Percentiles rank a stretch among this genome's conserved stretches.
Evolutionary conservation across 257 asterid genomes (phyloP).

Genomic region (Ehretia macrophylla): DNA sequence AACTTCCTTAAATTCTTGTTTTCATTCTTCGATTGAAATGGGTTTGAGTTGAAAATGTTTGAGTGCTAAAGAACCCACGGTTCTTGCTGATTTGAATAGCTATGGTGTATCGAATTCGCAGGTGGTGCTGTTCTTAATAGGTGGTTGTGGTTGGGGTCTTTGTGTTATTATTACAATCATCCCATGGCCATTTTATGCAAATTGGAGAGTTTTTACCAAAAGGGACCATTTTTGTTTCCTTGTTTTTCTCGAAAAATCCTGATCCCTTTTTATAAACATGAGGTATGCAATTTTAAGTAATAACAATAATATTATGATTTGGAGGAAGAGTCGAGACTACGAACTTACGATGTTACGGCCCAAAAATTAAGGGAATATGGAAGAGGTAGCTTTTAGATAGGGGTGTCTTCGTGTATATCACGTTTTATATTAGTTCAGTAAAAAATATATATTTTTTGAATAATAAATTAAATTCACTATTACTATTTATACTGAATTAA

Average conservation of each 20-base stretch:
- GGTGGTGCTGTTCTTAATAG: conserved; percentile 15
- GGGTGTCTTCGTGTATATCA: too few relatives aligned
- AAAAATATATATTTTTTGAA: too few relatives aligned
- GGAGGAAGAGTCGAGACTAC: too few relatives aligned
- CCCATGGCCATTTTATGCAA: conserved; percentile 85
- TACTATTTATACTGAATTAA: too few relatives aligned
- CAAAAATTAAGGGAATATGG: too few relatives aligned
- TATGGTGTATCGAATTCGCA: conserved; percentile 68
- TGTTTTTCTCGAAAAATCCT: neutral
- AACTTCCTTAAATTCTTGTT: conserved; percentile 20
- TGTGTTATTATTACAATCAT: conserved; percentile 19
- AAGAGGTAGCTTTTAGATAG: too few relatives aligned
- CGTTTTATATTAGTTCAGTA: too few relatives aligned
- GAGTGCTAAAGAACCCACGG: conserved; percentile 36
- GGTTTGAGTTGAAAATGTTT: conserved; percentile 32
- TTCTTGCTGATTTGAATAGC: conserved; percentile 58
- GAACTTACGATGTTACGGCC: too few relatives aligned
- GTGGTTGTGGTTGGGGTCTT: conserved; percentile 18
- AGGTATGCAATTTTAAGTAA: too few relatives aligned
- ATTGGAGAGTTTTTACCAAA: conserved; percentile 37
- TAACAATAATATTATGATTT: too few relatives aligned
- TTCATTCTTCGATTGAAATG: conserved; percentile 8
- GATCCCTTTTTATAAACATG: too few relatives aligned
- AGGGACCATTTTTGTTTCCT: conserved; percentile 33
- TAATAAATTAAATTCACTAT: too few relatives aligned